Conservation (phyloP, 2,329 filamentous ascomycete species). For the Colletotrichum agaves region DNA sequence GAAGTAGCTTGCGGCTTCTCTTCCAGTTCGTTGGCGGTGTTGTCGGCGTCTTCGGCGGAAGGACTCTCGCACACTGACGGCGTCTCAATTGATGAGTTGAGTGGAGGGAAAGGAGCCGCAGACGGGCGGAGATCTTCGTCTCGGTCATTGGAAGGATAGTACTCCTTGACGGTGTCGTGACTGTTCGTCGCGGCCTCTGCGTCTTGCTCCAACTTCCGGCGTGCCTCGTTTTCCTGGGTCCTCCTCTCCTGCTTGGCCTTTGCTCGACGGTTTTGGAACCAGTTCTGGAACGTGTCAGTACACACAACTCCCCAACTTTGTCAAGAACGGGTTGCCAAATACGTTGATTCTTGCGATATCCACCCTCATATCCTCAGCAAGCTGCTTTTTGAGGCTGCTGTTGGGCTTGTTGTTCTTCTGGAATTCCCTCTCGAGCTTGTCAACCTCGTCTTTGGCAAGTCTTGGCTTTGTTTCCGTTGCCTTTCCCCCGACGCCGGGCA, state of each 20-base stretch:
- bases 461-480: slow-evolving; percentile 62
- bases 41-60: slow-evolving; percentile 14
- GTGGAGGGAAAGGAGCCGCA: slow-evolving; percentile 45
- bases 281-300: slow-evolving; percentile 63
- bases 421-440: slow-evolving; percentile 69
- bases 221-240: slow-evolving; percentile 60
- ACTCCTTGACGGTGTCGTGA: slow-evolving; percentile 49
- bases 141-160: slow-evolving; percentile 46
- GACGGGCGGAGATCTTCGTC: slow-evolving; percentile 53
- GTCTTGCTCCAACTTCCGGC: slow-evolving; percentile 45
- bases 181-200: slow-evolving; percentile 46
- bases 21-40: not conserved
- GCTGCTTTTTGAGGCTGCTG: slow-evolving; percentile 68
- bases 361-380: slow-evolving; percentile 71
- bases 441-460: slow-evolving; percentile 68
- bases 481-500: slow-evolving; percentile 39
- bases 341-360: slow-evolving; percentile 74
- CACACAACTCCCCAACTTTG: not conserved
- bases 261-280: slow-evolving; percentile 75
- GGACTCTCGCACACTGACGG: slow-evolving; percentile 8
- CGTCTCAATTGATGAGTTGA: not conserved
- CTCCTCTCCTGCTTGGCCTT: slow-evolving; percentile 74
- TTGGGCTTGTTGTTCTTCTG: slow-evolving; percentile 73
- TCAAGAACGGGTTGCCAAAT: slow-evolving; percentile 38
- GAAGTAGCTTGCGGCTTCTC: slow-evolving; percentile 1